These are phyloP conservation scores for Ilex aquifolium DNA, from an alignment of 257 asterid genomes.

Conservation along the genomic window DNA sequence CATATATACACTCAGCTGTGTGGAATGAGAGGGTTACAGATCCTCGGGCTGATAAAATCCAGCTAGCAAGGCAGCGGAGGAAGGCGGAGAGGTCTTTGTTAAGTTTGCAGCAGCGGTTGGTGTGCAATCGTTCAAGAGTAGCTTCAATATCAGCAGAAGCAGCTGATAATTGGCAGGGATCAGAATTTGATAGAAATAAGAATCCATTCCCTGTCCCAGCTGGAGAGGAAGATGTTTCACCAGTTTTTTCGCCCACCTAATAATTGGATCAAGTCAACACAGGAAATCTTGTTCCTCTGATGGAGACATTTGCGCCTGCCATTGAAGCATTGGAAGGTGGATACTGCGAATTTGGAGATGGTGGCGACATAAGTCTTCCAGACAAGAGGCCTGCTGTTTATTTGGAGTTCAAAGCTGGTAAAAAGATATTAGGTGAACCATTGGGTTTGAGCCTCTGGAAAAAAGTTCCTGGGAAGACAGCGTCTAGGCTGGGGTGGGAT, in stretches of 20 bases:
- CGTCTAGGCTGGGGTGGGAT: conserved; percentile 62
- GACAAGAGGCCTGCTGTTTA: conserved; percentile 59
- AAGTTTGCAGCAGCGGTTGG: conserved; percentile 78
- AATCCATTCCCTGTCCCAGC: conserved; percentile 41
- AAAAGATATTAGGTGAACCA: conserved; percentile 67
- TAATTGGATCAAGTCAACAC: conserved; percentile 18
- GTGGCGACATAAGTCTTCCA: conserved; percentile 33
- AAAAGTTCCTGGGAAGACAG: conserved; percentile 27
- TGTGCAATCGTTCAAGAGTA: conserved; percentile 46
- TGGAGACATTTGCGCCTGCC: conserved; percentile 94
- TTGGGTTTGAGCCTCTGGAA: conserved; percentile 77
- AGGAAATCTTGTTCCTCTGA: conserved; percentile 46
- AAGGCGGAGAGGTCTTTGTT: conserved; percentile 92
- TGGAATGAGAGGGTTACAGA: conserved; percentile 93
- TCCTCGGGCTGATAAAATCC: conserved; percentile 80
- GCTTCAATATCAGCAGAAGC: conserved; percentile 45
- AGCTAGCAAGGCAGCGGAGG: conserved; percentile 89
- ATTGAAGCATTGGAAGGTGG: conserved; percentile 87
- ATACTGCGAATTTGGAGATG: conserved; percentile 49
- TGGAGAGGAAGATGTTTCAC: conserved; percentile 42
- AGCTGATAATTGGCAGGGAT: conserved; percentile 16
- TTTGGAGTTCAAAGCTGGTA: conserved; percentile 67
- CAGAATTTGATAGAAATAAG: conserved; percentile 23
- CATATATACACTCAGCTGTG: conserved; percentile 63
- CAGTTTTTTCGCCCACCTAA: conserved; percentile 37